Conservation (phyloP, 371 early-diverging fungal genomes). For the Dichotomocladium elegans region DNA sequence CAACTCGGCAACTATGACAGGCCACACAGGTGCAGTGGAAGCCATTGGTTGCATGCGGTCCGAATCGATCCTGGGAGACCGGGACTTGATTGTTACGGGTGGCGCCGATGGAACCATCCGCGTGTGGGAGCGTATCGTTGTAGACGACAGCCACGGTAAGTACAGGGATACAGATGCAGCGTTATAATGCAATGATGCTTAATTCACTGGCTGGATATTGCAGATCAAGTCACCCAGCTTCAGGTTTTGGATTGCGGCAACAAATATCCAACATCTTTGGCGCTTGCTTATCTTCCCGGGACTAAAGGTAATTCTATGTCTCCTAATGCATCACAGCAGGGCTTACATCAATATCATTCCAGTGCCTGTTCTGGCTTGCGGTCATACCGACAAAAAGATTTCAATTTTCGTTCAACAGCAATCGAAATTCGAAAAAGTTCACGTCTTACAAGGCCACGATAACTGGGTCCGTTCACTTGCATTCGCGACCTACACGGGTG, state of each 20-base stretch:
- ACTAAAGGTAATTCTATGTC: conserved; percentile 46
- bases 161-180: not conserved
- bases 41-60: conserved; percentile 61
- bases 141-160: conserved; percentile 44
- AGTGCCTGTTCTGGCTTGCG: conserved; percentile 71
- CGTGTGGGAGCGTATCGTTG: conserved; percentile 61
- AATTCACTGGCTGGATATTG: not conserved
- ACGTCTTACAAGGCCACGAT: conserved; percentile 83
- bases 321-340: too few species aligned
- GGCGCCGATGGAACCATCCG: conserved; percentile 79
- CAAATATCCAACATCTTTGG: conserved; percentile 68
- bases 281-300: conserved; percentile 68
- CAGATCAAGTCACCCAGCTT: conserved; percentile 17
- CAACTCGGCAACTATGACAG: conserved; percentile 66
- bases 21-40: conserved; percentile 69
- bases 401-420: conserved; percentile 53
- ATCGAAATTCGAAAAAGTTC: conserved; percentile 50
- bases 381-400: conserved; percentile 72
- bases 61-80: conserved; percentile 24
- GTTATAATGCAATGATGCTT: not conserved
- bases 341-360: not conserved
- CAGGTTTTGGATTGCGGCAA: conserved; percentile 71
- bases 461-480: conserved; percentile 90
- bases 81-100: conserved; percentile 71
- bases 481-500: conserved; percentile 61